Evolutionary conservation across 2,329 filamentous ascomycete species (phyloP), one percentile per base, ranked within the genome.

Genomic region (Colletotrichum liaoningense): DNA sequence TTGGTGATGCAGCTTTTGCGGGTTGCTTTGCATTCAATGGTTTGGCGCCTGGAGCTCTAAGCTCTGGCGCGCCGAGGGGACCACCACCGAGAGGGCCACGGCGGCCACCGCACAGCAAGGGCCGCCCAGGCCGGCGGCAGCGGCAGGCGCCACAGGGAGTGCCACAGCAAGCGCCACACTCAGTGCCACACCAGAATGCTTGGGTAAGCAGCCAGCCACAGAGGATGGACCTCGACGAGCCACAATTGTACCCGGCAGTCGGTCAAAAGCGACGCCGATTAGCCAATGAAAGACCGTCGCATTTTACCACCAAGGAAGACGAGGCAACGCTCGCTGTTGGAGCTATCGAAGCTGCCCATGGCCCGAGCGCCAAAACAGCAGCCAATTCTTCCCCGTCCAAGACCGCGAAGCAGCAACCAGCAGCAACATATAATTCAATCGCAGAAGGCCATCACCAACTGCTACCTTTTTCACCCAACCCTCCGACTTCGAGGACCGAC

Each of bases 311-410:
- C 16, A 19, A 24, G n/a, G 30, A 9, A 0, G 12, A 56, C 64
- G 12, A 54, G 35, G 24, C 56, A 52, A 62, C 42, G n/a, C 54
- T n/a, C 24, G 16, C 52, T 42, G 24, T 4, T 26, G 19, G 12
- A 63, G 64, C 46, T 52, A n/a, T 57, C 28, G 16, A 49, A 73
- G 70, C 70, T 69, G 66, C 26, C 24, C 16, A 5, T 49, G 70
- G 70, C 11, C 70, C 55, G 70, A 59, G 70, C 70, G 7, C 14
- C 5, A 16, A 14, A 54, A 12, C n/a, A n/a, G 69, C 57, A 52
- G 66, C 70, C 54, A 73, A 73, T 73, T 65, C 70, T 69, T 73
- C 69, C 66, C 66, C 59, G 66, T 69, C 49, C 49, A 66, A 56
- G 38, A 56, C 12, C 54, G 54, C 54, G 58, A 58, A 52, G 54